A percentile compares a stretch with the other conserved stretches of the same genome.
phyloP scores from a whole-genome alignment of 1,284 basidiomycete species.

The Macrocybe sp. region DNA sequence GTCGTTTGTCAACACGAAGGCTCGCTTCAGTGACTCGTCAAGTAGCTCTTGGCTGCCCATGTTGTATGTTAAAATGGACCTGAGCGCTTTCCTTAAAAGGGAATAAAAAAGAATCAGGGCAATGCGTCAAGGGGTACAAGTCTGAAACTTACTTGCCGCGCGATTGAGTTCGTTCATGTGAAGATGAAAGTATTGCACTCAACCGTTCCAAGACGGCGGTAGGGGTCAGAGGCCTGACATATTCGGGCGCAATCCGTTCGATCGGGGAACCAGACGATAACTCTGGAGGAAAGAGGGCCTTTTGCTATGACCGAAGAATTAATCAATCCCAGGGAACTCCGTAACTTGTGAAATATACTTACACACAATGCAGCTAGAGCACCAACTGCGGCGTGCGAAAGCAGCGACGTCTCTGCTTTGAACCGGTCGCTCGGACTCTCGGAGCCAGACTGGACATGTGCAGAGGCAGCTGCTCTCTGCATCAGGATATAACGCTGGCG shows the following conservation, averaged over 20 bases:
- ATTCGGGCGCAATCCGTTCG: constrained; percentile 46
- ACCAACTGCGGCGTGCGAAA: constrained; percentile 78
- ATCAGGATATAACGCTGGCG: constrained; percentile 74
- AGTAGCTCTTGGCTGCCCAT: constrained; percentile 59
- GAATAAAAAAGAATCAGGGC: constrained; percentile 12
- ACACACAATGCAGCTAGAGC: constrained; percentile 86
- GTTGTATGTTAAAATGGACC: constrained; percentile 63
- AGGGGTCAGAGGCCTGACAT: constrained; percentile 49
- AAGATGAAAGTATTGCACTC: constrained; percentile 60
- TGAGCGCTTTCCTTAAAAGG: constrained; percentile 66
- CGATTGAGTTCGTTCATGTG: constrained; percentile 42
- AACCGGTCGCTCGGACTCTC: constrained; percentile 62
- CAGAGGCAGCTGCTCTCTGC: constrained; percentile 64
- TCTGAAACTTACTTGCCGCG: constrained; percentile 55
- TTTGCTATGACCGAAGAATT: constrained; percentile 41
- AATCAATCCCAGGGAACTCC: not conserved
- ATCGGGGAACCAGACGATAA: constrained; percentile 55
- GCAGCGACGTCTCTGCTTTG: constrained; percentile 64
- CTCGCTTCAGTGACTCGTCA: constrained; percentile 67
- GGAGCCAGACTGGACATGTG: constrained; percentile 39
- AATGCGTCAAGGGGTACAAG: not conserved
- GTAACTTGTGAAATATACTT: constrained; percentile 27
- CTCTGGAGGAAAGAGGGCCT: constrained; percentile 68
- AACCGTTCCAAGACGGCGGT: constrained; percentile 56
- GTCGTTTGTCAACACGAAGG: constrained; percentile 60